Evolutionary conservation across 352 stramenopile species (phyloP), one percentile per base, ranked within the genome.

Genomic region (Pythium oligandrum): DNA sequence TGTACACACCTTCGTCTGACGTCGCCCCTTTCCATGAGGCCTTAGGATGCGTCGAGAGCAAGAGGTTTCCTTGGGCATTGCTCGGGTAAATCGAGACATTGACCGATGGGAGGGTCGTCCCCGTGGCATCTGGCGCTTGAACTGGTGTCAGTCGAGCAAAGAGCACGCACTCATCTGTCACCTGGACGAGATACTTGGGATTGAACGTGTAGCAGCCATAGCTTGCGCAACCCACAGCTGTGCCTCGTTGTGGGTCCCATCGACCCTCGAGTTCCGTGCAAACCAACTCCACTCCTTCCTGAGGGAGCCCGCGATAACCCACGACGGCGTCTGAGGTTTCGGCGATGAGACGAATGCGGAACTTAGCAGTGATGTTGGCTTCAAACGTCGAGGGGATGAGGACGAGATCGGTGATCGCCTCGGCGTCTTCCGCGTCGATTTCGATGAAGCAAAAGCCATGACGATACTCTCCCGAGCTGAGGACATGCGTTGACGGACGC

Each of bases 201-300:
- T 93, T 92, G 59, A 88, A 87, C 4, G 75, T 89, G 56, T 92
- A 93, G 57, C 80, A 85, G 11, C 81, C 81, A 55, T 86, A 91
- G 57, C 84, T 90, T 5, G 71, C 85, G 52, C 83, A 92, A 2
- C 83, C 81, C 1, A 67, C 78, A 2, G 81, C 80, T 5, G 77
- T 88, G n/a, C 81, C 78, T 32, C 54, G 70, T 38, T 71, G 55
- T 0, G 69, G 46, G 30, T 88, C 72, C 81, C 81, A 90, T 11
- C 62, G 68, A 42, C 74, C 75, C 36, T 34, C 26, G 4, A 89
- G 40, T 17, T 52, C 55, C 30, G 55, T 75, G 9, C 69, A 49
- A 32, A 80, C 46, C 74, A 90, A 76, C 4, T 74, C 77, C 42
- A 69, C 58, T 0, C 79, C 79, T 59, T 92, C 83, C 3, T 51